Percentiles rank a stretch among this genome's conserved stretches.
phyloP scores from a whole-genome alignment of 352 stramenopile species.

The Phytophthora meadii region DNA sequence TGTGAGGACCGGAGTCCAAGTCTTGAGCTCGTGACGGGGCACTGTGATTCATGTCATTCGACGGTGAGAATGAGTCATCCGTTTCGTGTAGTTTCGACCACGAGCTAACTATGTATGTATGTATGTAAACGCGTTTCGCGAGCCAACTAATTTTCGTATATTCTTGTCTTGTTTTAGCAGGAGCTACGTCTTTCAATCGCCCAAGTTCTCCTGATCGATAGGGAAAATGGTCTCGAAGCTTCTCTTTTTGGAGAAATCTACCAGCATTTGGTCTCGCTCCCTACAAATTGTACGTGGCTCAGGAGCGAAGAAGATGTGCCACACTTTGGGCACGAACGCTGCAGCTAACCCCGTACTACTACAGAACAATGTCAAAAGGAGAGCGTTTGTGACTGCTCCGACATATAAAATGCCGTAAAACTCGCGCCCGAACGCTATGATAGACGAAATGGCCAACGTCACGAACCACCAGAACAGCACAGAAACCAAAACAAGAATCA shows the following conservation, averaged over 20 bases:
- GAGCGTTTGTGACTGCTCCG: constrained; percentile 47
- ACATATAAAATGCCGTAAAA: constrained; percentile 67
- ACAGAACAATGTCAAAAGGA: constrained; percentile 47
- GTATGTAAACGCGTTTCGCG: no score
- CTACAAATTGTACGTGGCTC: constrained; percentile 56
- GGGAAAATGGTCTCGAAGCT: constrained; percentile 50
- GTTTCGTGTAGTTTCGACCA: constrained; percentile 18
- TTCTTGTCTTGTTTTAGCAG: not conserved
- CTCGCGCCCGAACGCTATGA: constrained; percentile 61
- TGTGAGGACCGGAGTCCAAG: constrained; percentile 9
- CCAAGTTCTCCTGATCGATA: constrained; percentile 37
- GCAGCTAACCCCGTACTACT: constrained; percentile 35
- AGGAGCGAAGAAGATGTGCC: constrained; percentile 45
- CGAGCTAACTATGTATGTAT: no score
- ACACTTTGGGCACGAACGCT: constrained; percentile 41
- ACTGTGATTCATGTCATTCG: constrained; percentile 24
- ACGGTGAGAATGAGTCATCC: not conserved
- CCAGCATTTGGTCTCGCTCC: constrained; percentile 50
- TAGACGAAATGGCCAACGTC: constrained; percentile 54
- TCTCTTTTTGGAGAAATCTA: constrained; percentile 24
- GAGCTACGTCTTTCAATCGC: not conserved
- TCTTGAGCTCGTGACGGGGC: constrained; percentile 10
- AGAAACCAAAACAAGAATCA: constrained; percentile 43
- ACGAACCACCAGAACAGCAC: constrained; percentile 60
- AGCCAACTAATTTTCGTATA: not conserved